phyloP scores from a whole-genome alignment of 768 basidiomycete species.

The Pleurotus pulmonarius region DNA sequence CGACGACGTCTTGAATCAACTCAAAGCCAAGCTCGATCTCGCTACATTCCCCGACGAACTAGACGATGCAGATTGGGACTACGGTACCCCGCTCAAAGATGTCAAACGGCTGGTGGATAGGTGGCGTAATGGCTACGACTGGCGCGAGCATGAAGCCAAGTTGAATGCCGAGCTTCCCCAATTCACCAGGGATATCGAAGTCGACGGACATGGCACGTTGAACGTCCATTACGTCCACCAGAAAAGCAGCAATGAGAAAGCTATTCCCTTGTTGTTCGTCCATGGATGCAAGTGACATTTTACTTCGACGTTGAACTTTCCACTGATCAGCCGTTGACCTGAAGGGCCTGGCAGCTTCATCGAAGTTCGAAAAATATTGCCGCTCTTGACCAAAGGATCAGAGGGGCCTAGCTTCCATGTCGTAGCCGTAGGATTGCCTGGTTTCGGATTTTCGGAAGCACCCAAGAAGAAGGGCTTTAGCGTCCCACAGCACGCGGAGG shows the following conservation, averaged over 20 bases:
- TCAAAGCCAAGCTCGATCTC: conserved; percentile 46
- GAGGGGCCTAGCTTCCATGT: conserved; percentile 59
- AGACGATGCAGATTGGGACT: conserved; percentile 45
- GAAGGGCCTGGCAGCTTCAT: conserved; percentile 61
- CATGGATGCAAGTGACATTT: conserved; percentile 45
- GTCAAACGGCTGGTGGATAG: conserved; percentile 41
- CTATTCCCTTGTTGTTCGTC: conserved; percentile 59
- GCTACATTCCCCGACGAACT: conserved; percentile 54
- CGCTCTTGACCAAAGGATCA: conserved; percentile 39
- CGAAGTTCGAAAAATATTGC: conserved; percentile 57
- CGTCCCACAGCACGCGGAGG: conserved; percentile 42
- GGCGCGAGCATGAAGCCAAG: conserved; percentile 45
- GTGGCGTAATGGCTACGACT: conserved; percentile 56
- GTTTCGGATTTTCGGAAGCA: conserved; percentile 59
- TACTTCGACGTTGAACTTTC: neutral
- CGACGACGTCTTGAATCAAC: conserved; percentile 32
- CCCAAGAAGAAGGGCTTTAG: conserved; percentile 50
- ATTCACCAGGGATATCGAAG: conserved; percentile 47
- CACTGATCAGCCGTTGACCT: neutral
- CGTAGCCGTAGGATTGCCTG: conserved; percentile 56
- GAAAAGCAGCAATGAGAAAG: conserved; percentile 36
- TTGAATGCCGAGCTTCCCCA: conserved; percentile 53
- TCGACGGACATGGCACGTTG: conserved; percentile 39
- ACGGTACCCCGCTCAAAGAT: conserved; percentile 50
- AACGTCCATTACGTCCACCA: conserved; percentile 58